phyloP scores from a whole-genome alignment of 257 asterid genomes.

The Solanum infundibuliforme region DNA sequence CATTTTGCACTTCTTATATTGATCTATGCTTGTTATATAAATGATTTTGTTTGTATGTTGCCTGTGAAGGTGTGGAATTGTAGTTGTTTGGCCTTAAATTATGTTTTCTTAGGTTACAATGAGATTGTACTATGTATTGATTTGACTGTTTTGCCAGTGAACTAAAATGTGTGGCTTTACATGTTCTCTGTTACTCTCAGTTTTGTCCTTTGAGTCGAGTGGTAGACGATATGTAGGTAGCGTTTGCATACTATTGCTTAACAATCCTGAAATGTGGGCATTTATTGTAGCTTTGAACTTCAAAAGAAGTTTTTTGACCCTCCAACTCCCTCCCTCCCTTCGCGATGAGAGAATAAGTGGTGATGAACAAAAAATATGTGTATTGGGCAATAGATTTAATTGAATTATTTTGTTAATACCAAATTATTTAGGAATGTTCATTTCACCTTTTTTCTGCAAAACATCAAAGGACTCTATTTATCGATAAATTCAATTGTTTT shows the following conservation, averaged over 20 bases:
- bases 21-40: neutral
- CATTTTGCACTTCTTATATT: neutral
- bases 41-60: neutral
- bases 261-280: neutral
- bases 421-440: neutral
- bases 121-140: neutral
- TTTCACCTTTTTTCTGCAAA: neutral
- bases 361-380: neutral
- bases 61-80: neutral
- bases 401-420: neutral
- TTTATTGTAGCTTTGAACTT: neutral
- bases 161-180: neutral
- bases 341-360: neutral
- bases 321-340: neutral
- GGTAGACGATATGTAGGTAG: neutral
- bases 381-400: neutral
- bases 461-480: neutral
- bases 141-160: neutral
- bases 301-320: neutral
- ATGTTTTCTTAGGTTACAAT: neutral
- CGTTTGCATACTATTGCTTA: neutral
- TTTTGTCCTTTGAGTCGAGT: neutral
- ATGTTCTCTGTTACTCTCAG: neutral
- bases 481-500: neutral
- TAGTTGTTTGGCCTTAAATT: neutral